These are phyloP conservation scores for Tubosaeta sp. DNA, from an alignment of 768 basidiomycete genomes.

Conservation along the genomic window DNA sequence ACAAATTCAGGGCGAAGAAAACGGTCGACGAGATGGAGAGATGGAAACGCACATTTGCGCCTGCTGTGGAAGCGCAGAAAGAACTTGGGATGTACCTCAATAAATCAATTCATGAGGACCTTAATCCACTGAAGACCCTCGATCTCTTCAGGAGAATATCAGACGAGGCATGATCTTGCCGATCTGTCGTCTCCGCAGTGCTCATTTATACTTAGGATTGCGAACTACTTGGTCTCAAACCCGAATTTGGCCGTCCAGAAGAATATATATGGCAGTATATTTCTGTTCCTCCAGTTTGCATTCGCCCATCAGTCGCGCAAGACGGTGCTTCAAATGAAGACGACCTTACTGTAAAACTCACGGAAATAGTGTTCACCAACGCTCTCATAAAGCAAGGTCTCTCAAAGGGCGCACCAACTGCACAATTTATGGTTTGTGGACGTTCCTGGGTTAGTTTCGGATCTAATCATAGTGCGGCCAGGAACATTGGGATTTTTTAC, in stretches of 20 bases:
- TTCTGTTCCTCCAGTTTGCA: conserved; percentile 96
- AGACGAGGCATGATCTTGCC: conserved; percentile 59
- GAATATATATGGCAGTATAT: conserved; percentile 99
- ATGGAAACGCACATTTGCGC: conserved; percentile 77
- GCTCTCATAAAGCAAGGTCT: conserved; percentile 88
- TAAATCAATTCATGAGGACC: conserved; percentile 86
- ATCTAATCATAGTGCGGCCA: conserved; percentile 25
- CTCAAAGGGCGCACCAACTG: conserved; percentile 80
- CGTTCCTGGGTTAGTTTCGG: neutral
- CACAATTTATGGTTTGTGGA: conserved; percentile 74
- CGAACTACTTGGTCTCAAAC: conserved; percentile 88
- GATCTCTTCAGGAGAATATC: conserved; percentile 91
- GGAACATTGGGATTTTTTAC: conserved; percentile 99
- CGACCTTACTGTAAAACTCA: conserved; percentile 94
- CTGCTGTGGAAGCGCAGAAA: conserved; percentile 82
- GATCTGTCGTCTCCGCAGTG: neutral
- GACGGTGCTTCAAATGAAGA: conserved; percentile 99
- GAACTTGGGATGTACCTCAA: conserved; percentile 80
- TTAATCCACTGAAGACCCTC: conserved; percentile 91
- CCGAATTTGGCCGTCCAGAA: conserved; percentile 87
- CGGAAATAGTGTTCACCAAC: conserved; percentile 94
- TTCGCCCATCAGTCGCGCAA: conserved; percentile 94
- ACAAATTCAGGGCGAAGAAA: conserved; percentile 95
- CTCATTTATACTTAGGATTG: conserved; percentile 61
- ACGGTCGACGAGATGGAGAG: conserved; percentile 83